These are phyloP conservation scores for Apiosordaria backusii DNA, from an alignment of 495 filamentous ascomycete species.

Conservation along the genomic window DNA sequence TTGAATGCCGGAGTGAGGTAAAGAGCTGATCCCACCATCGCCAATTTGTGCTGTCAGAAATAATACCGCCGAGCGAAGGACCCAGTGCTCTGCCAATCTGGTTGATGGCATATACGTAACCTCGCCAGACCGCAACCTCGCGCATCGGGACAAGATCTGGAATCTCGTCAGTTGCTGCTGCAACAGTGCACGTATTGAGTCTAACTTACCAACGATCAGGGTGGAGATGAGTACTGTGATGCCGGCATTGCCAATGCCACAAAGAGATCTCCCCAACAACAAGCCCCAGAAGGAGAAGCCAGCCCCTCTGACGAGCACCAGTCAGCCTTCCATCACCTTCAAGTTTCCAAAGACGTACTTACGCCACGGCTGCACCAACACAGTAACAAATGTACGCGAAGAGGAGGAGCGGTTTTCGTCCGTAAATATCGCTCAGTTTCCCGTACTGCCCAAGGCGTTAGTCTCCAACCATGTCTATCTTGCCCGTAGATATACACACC, in stretches of 20 bases:
- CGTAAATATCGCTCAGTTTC: constrained; percentile 21
- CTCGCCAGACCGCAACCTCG: constrained; percentile 23
- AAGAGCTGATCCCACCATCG: constrained; percentile 11
- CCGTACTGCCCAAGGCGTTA: constrained; percentile 12
- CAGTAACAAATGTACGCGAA: constrained; percentile 11
- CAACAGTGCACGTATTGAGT: too few relatives aligned
- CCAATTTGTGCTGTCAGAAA: constrained; percentile 15
- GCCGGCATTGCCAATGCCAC: constrained; percentile 19
- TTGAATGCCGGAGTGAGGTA: neutral
- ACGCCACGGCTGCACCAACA: constrained; percentile 12
- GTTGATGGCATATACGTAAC: constrained; percentile 20
- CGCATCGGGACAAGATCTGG: constrained; percentile 20
- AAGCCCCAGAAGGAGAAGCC: constrained; percentile 17
- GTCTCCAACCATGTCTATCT: neutral
- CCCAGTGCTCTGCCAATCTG: constrained; percentile 19
- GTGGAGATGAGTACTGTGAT: constrained; percentile 22
- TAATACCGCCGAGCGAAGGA: constrained; percentile 18
- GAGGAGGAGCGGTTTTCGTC: constrained; percentile 20
- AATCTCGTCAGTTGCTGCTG: too few relatives aligned
- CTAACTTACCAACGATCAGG: constrained; percentile 18
- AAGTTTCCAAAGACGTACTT: neutral
- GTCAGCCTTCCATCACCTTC: neutral
- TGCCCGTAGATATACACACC: neutral
- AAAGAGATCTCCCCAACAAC: constrained; percentile 13
- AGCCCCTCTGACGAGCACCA: neutral